phyloP scores from a whole-genome alignment of 345 rosid genomes.

The Jatropha curcas region DNA sequence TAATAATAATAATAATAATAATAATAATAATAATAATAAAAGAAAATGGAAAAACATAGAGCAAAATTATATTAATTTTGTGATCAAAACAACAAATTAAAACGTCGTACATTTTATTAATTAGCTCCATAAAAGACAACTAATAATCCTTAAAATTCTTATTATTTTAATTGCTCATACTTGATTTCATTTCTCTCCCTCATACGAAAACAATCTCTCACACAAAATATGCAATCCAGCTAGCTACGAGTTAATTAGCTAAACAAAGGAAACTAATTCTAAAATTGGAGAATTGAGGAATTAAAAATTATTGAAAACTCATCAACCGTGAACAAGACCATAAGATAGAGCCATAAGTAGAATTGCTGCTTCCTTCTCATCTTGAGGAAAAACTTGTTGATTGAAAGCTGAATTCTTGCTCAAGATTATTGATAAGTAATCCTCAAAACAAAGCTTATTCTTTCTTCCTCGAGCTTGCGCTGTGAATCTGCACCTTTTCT shows the following conservation, averaged over 20 bases:
- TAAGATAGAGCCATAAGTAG: slow-evolving; percentile 91
- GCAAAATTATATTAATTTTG: not conserved
- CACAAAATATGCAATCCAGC: slow-evolving; percentile 1
- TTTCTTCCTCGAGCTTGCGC: slow-evolving; percentile 23
- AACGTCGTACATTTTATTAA: not conserved
- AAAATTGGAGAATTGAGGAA: not conserved
- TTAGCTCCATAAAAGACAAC: not conserved
- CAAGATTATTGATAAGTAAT: slow-evolving; percentile 53
- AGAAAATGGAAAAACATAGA: not conserved
- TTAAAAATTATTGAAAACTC: not conserved
- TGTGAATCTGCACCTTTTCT: slow-evolving; percentile 43
- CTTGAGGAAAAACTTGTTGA: slow-evolving; percentile 85
- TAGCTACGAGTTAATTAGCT: not conserved
- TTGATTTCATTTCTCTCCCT: not conserved
- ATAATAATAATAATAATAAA: not conserved
- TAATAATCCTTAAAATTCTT: not conserved
- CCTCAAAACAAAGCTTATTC: slow-evolving; percentile 67
- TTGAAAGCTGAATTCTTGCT: slow-evolving; percentile 69
- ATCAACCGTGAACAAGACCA: slow-evolving; percentile 71
- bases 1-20: too few species aligned
- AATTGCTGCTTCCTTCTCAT: slow-evolving; percentile 94
- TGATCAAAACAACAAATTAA: not conserved
- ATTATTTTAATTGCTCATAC: not conserved
- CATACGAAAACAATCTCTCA: slow-evolving; percentile 4
- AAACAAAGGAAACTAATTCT: slow-evolving; percentile 7